A percentile compares a stretch with the other conserved stretches of the same genome.
phyloP scores from a whole-genome alignment of 441 rosid genomes.

The Sinapis alba region DNA sequence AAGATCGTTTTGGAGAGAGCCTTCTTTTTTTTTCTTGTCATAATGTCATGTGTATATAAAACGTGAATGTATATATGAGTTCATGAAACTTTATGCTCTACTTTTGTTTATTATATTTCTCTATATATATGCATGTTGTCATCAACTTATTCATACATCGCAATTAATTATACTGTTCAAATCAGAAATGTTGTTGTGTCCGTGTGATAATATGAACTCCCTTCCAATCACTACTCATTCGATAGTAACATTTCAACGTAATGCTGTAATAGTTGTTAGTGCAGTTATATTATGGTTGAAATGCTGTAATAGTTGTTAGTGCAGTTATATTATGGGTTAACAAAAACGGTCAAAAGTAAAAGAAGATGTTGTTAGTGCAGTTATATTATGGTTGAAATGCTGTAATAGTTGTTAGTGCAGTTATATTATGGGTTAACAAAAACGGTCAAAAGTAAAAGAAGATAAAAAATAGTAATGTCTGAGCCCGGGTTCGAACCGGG shows the following conservation, averaged over 20 bases:
- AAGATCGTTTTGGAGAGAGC: too few species aligned
- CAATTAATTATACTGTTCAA: not conserved
- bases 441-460: too few species aligned
- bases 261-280: too few species aligned
- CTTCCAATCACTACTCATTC: not conserved
- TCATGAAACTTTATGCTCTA: not conserved
- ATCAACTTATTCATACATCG: not conserved
- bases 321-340: not conserved
- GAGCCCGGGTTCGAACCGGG: conserved; percentile 99
- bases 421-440: too few species aligned
- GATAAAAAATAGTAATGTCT: conserved; percentile 26
- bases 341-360: too few species aligned
- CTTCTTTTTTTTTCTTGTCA: not conserved
- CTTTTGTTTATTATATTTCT: not conserved
- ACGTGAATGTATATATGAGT: conserved; percentile 30
- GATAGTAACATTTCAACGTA: not conserved
- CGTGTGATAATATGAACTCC: not conserved
- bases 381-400: too few species aligned
- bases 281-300: too few species aligned
- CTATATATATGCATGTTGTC: not conserved
- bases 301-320: too few species aligned
- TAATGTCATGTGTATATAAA: conserved; percentile 17
- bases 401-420: too few species aligned
- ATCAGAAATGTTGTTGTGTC: not conserved
- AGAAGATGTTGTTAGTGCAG: too few species aligned